phyloP scores from a whole-genome alignment of 192 early-diverging fungal species.

The Backusella westeae region DNA sequence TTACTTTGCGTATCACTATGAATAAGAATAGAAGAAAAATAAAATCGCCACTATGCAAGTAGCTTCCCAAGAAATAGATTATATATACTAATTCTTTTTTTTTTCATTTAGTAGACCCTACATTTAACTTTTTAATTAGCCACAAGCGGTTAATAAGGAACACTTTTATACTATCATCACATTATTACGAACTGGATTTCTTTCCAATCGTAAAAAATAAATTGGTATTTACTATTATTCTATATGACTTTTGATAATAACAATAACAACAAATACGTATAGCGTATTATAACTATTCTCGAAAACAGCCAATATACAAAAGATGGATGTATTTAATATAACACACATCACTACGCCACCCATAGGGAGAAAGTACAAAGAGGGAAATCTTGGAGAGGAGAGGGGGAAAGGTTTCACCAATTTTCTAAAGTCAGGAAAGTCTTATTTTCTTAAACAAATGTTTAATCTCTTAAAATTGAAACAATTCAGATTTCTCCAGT shows the following conservation, averaged over 20 bases:
- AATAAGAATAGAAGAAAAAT: background rate
- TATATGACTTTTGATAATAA: background rate
- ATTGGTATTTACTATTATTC: background rate
- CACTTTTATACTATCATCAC: background rate
- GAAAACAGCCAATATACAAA: background rate
- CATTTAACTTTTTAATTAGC: background rate
- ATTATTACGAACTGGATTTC: background rate
- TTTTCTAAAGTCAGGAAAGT: background rate
- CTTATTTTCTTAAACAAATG: background rate
- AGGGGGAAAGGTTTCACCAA: background rate
- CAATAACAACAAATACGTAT: background rate
- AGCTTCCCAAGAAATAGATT: background rate
- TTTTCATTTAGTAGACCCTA: background rate
- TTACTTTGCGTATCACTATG: background rate
- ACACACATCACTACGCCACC: background rate
- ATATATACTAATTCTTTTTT: background rate
- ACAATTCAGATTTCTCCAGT: background rate
- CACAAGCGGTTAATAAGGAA: background rate
- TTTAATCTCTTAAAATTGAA: constrained; percentile 7
- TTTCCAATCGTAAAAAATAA: background rate
- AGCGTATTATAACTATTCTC: background rate
- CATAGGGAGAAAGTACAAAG: background rate
- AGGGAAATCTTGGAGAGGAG: background rate
- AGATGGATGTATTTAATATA: background rate
- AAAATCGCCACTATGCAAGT: background rate